phyloP scores from a whole-genome alignment of 2,329 filamentous ascomycete genomes.

The Sporothrix euskadiensis region DNA sequence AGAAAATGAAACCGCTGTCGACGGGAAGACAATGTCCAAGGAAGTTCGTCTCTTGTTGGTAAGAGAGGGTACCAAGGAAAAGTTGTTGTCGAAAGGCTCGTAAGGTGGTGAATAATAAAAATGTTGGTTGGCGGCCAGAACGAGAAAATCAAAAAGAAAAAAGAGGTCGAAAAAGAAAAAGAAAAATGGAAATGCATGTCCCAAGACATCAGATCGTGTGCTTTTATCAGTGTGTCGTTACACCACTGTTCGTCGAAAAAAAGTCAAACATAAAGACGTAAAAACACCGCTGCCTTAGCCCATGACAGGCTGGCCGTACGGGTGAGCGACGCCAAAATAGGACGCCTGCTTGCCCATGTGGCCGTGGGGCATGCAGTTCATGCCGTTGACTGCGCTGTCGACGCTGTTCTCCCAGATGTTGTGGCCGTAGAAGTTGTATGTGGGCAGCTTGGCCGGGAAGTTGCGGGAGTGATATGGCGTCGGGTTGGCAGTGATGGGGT shows the following conservation, averaged over 20 bases:
- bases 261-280: background rate
- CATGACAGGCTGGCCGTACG: constrained; percentile 58
- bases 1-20: background rate
- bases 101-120: constrained; percentile 19
- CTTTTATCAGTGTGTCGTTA: constrained; percentile 3
- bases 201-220: constrained; percentile 11
- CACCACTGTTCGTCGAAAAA: background rate
- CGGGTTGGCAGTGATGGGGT: constrained; percentile 26
- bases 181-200: constrained; percentile 8
- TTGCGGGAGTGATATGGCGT: constrained; percentile 49
- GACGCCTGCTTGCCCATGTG: constrained; percentile 47
- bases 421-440: constrained; percentile 50
- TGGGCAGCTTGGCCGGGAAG: constrained; percentile 43
- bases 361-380: constrained; percentile 48
- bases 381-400: constrained; percentile 43
- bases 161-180: constrained; percentile 21
- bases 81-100: background rate
- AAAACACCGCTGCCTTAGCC: constrained; percentile 40
- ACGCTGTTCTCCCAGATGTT: constrained; percentile 54
- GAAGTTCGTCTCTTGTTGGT: background rate
- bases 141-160: constrained; percentile 11
- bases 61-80: background rate
- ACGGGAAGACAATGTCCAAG: background rate
- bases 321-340: constrained; percentile 50
- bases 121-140: constrained; percentile 24